Conservation (phyloP, 1,139 yeast genomes). For the Saccharomyces hybrid region DNA sequence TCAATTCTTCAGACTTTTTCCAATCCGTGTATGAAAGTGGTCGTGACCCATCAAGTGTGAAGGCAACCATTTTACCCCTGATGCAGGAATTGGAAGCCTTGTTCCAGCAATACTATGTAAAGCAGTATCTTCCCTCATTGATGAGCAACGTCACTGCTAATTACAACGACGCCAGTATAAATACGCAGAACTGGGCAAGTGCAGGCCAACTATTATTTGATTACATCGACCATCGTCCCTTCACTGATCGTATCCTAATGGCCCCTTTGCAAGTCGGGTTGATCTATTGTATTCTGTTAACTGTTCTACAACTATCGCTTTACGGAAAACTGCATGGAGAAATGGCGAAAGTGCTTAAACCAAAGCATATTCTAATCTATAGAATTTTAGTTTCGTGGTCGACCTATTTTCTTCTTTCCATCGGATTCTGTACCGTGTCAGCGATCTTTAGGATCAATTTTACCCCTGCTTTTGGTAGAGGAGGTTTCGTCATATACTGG, state of each 20-base stretch:
- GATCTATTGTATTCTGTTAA: conserved; percentile 63
- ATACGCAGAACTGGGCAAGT: conserved; percentile 5
- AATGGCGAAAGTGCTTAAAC: conserved; percentile 40
- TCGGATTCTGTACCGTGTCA: conserved; percentile 51
- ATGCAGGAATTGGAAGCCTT: conserved; percentile 29
- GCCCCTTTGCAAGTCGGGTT: conserved; percentile 73
- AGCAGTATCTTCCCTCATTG: conserved; percentile 20
- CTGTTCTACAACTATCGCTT: conserved; percentile 54
- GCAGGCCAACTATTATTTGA: conserved; percentile 26
- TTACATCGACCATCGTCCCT: conserved; percentile 45
- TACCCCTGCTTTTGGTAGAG: conserved; percentile 45
- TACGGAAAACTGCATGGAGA: conserved; percentile 47
- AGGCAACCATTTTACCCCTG: conserved; percentile 37
- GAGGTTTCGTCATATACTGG: conserved; percentile 64
- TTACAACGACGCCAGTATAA: conserved; percentile 1
- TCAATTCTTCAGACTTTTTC: conserved; percentile 22
- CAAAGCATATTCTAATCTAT: conserved; percentile 42
- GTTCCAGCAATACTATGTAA: conserved; percentile 29
- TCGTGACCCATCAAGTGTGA: conserved; percentile 42
- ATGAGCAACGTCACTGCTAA: conserved; percentile 11
- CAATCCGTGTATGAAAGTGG: conserved; percentile 43
- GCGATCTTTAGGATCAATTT: conserved; percentile 53
- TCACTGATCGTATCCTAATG: conserved; percentile 40
- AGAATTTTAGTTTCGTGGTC: conserved; percentile 42
- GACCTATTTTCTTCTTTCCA: conserved; percentile 45